A percentile compares a stretch with the other conserved stretches of the same genome.
Evolutionary conservation across 192 early-diverging fungal species (phyloP).

Genomic region (Pilobolus umbonatus): DNA sequence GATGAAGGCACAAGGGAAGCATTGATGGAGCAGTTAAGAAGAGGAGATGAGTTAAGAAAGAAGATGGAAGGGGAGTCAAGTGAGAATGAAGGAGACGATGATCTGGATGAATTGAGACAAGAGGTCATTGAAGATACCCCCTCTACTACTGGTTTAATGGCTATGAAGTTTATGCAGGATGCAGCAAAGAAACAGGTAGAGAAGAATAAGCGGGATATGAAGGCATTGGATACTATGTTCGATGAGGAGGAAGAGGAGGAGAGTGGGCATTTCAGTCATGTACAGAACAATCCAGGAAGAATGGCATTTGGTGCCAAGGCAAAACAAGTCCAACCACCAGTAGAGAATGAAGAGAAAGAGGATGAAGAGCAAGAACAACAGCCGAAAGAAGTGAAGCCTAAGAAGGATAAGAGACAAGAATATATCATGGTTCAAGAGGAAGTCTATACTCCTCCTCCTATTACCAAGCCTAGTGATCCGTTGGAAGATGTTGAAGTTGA

Average conservation of each 20-base stretch:
- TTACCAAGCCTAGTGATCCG: slow-evolving; percentile 22
- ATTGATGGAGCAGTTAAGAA: slow-evolving; percentile 76
- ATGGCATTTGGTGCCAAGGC: slow-evolving; percentile 52
- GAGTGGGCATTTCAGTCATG: slow-evolving; percentile 28
- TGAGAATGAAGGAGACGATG: slow-evolving; percentile 45
- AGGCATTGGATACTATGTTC: slow-evolving; percentile 40
- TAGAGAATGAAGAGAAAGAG: not conserved
- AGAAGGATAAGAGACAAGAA: slow-evolving; percentile 47
- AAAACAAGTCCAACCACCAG: not conserved
- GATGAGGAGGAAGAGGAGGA: slow-evolving; percentile 26
- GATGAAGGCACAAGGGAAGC: slow-evolving; percentile 69
- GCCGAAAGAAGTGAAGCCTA: not conserved
- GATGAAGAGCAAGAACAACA: not conserved
- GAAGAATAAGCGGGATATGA: slow-evolving; percentile 34
- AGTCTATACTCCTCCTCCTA: slow-evolving; percentile 49
- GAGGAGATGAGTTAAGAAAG: slow-evolving; percentile 72
- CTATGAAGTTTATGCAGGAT: slow-evolving; percentile 98
- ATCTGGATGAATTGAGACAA: slow-evolving; percentile 44
- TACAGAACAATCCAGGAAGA: slow-evolving; percentile 52
- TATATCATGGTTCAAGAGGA: slow-evolving; percentile 46
- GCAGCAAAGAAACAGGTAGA: slow-evolving; percentile 54
- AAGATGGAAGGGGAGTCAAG: slow-evolving; percentile 69
- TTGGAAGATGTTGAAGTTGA: slow-evolving; percentile 18
- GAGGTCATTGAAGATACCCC: slow-evolving; percentile 43
- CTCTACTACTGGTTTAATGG: slow-evolving; percentile 75